phyloP scores from a whole-genome alignment of 148 eudicot genomes.

The Oxyria digyna region DNA sequence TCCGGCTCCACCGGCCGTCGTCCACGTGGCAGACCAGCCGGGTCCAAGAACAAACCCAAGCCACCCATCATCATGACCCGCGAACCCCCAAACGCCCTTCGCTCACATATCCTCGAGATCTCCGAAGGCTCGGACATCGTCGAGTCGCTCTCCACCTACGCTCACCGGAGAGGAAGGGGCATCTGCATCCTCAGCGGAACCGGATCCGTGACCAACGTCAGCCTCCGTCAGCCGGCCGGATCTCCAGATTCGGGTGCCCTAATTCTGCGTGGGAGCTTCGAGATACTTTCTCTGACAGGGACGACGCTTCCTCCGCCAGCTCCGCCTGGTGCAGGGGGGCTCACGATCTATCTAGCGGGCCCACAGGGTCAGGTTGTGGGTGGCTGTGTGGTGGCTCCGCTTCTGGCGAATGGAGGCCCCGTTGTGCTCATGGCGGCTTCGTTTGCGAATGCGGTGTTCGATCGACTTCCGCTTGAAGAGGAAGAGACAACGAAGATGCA shows the following conservation, averaged over 20 bases:
- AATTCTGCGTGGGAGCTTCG: conserved; percentile 30
- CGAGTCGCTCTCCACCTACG: conserved; percentile 21
- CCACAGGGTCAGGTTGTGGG: conserved; percentile 16
- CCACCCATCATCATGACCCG: conserved; percentile 31
- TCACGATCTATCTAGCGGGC: conserved; percentile 10
- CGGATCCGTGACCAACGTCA: conserved; percentile 26
- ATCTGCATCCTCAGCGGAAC: conserved; percentile 24
- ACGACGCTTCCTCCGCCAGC: conserved; percentile 19
- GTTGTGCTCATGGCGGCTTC: conserved; percentile 14
- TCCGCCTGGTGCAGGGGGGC: conserved; percentile 10
- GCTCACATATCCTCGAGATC: conserved; percentile 29
- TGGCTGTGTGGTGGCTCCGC: conserved; percentile 11
- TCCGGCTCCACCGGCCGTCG: conserved; percentile 10
- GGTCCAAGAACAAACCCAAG: conserved; percentile 32
- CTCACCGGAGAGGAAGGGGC: conserved; percentile 25
- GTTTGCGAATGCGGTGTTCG: conserved; percentile 14
- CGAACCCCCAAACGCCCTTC: conserved; percentile 30
- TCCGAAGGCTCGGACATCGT: conserved; percentile 20
- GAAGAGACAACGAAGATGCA: neutral
- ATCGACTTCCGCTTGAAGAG: conserved; percentile 19
- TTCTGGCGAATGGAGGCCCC: conserved; percentile 8
- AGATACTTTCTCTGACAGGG: conserved; percentile 24
- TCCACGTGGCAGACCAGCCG: conserved; percentile 26
- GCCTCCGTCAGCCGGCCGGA: conserved; percentile 22
- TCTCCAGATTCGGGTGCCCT: conserved; percentile 7